A percentile compares a stretch with the other conserved stretches of the same genome.
Conservation (phyloP, 1,139 yeast species). For the Scheffersomyces illinoinensis region DNA sequence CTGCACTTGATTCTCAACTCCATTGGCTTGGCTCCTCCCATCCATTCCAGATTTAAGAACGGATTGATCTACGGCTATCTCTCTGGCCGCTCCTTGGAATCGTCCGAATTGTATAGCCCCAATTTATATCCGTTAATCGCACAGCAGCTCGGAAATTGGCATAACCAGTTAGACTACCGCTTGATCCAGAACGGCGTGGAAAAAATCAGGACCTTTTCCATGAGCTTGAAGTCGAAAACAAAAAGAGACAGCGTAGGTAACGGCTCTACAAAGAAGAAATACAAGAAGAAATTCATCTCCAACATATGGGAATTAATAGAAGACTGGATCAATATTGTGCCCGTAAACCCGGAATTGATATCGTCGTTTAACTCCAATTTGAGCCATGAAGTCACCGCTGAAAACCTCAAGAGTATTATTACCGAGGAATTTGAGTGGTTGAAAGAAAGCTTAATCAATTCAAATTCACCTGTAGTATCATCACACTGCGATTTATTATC, state of each 20-base stretch:
- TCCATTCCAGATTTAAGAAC: constrained; percentile 68
- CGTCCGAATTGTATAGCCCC: constrained; percentile 52
- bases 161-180: constrained; percentile 44
- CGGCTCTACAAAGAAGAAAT: constrained; percentile 13
- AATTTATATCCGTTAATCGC: constrained; percentile 60
- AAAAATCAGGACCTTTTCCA: constrained; percentile 39
- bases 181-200: constrained; percentile 54
- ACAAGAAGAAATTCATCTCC: constrained; percentile 35
- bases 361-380: constrained; percentile 40
- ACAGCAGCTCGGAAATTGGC: constrained; percentile 74
- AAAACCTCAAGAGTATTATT: constrained; percentile 41
- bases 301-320: constrained; percentile 62
- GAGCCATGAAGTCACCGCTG: constrained; percentile 20
- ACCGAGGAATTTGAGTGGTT: constrained; percentile 59
- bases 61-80: constrained; percentile 74
- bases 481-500: constrained; percentile 73
- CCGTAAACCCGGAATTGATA: constrained; percentile 46
- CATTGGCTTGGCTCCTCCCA: constrained; percentile 65
- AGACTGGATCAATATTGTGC: constrained; percentile 64
- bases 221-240: constrained; percentile 15
- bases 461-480: constrained; percentile 57
- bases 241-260: constrained; percentile 6
- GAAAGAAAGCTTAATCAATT: constrained; percentile 31
- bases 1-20: constrained; percentile 67
- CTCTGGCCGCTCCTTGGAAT: constrained; percentile 64